phyloP scores from a whole-genome alignment of 176 grass and related monocot species.

The Phoenix roebelenii region DNA sequence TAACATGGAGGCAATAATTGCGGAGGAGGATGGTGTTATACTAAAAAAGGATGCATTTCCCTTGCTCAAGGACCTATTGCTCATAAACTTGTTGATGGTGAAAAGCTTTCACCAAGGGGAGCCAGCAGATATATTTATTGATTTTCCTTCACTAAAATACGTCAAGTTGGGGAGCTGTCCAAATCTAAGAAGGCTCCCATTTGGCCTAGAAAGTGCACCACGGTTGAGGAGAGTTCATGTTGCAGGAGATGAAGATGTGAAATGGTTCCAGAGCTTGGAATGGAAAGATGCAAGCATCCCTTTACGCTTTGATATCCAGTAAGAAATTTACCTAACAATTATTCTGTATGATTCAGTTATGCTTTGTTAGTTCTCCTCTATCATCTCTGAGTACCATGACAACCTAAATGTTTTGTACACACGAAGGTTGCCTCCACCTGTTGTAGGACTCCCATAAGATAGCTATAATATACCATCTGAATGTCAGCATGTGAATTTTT shows the following conservation, averaged over 20 bases:
- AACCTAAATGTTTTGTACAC: too few relatives aligned
- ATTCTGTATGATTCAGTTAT: too few relatives aligned
- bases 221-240: constrained; percentile 14
- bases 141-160: constrained; percentile 8
- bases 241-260: background rate
- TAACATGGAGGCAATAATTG: constrained; percentile 6
- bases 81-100: constrained; percentile 5
- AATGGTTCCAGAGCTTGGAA: constrained; percentile 11
- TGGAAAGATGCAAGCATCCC: constrained; percentile 3
- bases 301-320: background rate
- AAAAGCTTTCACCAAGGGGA: constrained; percentile 10
- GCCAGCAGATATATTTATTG: background rate
- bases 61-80: constrained; percentile 1
- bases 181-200: constrained; percentile 1
- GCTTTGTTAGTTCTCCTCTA: too few relatives aligned
- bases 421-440: too few relatives aligned
- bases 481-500: too few relatives aligned
- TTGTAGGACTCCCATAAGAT: too few relatives aligned
- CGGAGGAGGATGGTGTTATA: background rate
- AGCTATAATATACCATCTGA: too few relatives aligned
- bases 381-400: too few relatives aligned
- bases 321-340: too few relatives aligned
- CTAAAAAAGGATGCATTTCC: constrained; percentile 11
- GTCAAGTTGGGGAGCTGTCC: constrained; percentile 1
- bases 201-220: constrained; percentile 10